Evolutionary conservation across 257 asterid genomes (phyloP), one percentile per base, ranked within the genome.

Genomic region (Plantago major): DNA sequence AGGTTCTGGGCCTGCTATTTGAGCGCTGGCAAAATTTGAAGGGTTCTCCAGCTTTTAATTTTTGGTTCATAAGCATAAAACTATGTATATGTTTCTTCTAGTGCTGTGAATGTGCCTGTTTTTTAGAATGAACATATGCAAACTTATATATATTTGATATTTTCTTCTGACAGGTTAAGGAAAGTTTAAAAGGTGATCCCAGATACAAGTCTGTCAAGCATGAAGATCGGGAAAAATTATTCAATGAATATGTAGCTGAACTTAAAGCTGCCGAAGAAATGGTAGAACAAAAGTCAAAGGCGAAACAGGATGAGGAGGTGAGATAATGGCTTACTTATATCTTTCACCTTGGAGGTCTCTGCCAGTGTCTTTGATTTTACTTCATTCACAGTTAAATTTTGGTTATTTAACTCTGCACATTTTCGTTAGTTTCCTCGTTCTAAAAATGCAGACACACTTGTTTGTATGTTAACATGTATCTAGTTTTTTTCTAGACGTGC

Each of bases 121-220:
- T 55, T 56, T 43, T 60, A 43, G 50, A 61, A 55, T n/a, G 58
- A 48, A 60, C 60, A 51, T 33, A 7, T 33, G 8, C 1, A 33
- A 33, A 33, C 8, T 33, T 33, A 4, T 1, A 33, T 33, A 33
- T 33, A 33, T 22, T 22, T 22, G 26, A 59, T 57, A 53, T 75
- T 69, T 70, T 60, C 53, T 75, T 42, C 42, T 79, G 68, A 71
- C 77, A 93, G 99, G 94, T 93, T 75, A 93, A 89, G 79, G 96
- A 89, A 73, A 66, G 76, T 78, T 69, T 93, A 44, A 85, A 84
- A 76, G 62, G 75, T 80, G 97, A 93, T 79, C 89, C 92, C 52
- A 77, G 99, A 53, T 89, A 89, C 87, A 93, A 82, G 79, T 77
- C 91, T 55, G 85, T 87, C 70, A 80, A 79, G 82, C 94, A 85